A percentile compares a stretch with the other conserved stretches of the same genome.
These are phyloP conservation scores for Penicillium pulvis DNA, from an alignment of 495 filamentous ascomycete genomes.

Conservation along the genomic window DNA sequence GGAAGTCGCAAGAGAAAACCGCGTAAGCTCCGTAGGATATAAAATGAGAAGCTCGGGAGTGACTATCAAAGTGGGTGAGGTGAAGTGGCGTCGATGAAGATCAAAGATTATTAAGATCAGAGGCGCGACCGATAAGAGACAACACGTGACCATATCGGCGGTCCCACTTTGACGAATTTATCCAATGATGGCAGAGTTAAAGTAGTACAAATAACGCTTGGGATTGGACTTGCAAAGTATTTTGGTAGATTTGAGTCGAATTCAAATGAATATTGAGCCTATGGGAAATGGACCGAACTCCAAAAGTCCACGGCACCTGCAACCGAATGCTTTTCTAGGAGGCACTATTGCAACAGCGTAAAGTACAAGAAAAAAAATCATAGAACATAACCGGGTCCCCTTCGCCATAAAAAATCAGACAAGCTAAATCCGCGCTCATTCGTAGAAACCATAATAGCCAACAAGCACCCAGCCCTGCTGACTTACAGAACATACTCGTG, in stretches of 20 bases:
- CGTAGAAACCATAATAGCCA: conserved; percentile 13
- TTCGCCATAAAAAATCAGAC: conserved; percentile 19
- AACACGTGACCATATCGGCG: background rate
- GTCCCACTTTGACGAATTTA: background rate
- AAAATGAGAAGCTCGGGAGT: background rate
- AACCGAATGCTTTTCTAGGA: conserved; percentile 1
- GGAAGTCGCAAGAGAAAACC: background rate
- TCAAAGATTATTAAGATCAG: conserved; percentile 5
- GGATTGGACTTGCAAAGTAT: too few relatives aligned
- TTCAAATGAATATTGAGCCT: conserved; percentile 1
- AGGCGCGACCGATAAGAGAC: conserved; percentile 10
- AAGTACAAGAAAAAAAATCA: conserved; percentile 14
- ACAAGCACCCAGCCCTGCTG: background rate
- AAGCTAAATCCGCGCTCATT: conserved; percentile 16
- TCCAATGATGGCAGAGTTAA: background rate
- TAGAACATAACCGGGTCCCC: conserved; percentile 17
- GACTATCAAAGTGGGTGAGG: background rate
- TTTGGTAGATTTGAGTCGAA: background rate
- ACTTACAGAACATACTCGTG: conserved; percentile 52
- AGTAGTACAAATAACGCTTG: too few relatives aligned
- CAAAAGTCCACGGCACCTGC: background rate
- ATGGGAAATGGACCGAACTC: background rate
- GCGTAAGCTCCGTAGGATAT: background rate
- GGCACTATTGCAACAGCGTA: conserved; percentile 1
- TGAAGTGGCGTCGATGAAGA: conserved; percentile 3